Percentiles rank a stretch among this genome's conserved stretches.
Conservation (phyloP, 208 protist genomes). For the Leishmania martiniquensis region DNA sequence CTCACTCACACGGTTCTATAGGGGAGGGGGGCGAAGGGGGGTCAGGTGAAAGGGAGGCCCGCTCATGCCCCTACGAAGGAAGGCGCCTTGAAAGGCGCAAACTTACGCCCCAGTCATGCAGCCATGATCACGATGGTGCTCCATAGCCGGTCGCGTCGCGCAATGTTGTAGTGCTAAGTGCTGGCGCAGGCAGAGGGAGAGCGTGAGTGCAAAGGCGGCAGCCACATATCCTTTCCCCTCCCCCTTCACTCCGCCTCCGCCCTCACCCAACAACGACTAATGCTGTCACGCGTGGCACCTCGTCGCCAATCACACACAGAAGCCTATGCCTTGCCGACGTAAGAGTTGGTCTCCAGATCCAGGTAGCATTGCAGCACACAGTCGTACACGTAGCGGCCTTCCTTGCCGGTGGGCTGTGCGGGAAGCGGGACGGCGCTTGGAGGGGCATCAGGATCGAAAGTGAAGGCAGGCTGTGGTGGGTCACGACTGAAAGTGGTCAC, state of each 20-base stretch:
- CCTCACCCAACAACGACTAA: too few species aligned
- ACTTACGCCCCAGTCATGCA: too few species aligned
- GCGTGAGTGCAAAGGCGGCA: too few species aligned
- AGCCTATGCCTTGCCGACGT: constrained; percentile 18
- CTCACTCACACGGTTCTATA: not conserved
- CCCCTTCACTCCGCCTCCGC: too few species aligned
- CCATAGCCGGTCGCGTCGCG: too few species aligned
- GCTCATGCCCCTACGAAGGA: not conserved
- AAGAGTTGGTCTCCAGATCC: constrained; percentile 61
- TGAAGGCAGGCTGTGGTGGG: not conserved
- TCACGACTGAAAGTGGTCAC: not conserved
- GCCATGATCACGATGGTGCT: too few species aligned
- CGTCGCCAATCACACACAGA: not conserved
- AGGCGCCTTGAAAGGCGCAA: too few species aligned
- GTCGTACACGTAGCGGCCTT: constrained; percentile 66
- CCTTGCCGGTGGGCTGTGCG: not conserved
- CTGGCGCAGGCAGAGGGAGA: too few species aligned
- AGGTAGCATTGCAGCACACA: constrained; percentile 73
- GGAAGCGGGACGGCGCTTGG: not conserved
- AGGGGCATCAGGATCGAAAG: not conserved
- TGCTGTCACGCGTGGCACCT: not conserved
- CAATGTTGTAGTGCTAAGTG: too few species aligned
- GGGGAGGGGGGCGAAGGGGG: not conserved
- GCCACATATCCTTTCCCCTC: too few species aligned
- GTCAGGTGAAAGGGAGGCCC: not conserved